Evolutionary conservation across 139 green algal species (phyloP).

Genomic region (Auxenochlorella pyrenoidosa): DNA sequence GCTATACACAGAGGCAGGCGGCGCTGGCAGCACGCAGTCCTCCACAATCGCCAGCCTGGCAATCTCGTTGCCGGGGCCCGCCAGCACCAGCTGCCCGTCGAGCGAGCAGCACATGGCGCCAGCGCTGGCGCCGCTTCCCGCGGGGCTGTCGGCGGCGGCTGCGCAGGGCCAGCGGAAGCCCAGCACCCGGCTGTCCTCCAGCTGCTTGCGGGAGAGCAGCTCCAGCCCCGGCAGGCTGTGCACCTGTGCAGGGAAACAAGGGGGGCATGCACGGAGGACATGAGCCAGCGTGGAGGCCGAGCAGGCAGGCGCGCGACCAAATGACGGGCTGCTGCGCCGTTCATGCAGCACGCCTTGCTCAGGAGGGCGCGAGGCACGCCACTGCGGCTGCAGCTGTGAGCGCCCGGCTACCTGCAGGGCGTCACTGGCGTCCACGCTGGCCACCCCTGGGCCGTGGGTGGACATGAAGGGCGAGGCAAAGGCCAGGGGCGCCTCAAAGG

Average conservation of each 20-base stretch:
- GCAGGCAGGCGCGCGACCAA: too few species aligned
- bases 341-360: too few species aligned
- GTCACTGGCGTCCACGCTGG: not conserved
- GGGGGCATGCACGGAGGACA: not conserved
- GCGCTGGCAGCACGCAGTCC: conserved; percentile 18
- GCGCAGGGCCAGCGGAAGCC: conserved; percentile 47
- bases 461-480: conserved; percentile 49
- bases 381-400: too few species aligned
- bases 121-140: not conserved
- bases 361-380: too few species aligned
- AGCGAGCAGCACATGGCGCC: conserved; percentile 22
- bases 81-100: conserved; percentile 55
- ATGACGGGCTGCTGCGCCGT: too few species aligned
- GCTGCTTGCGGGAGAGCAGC: conserved; percentile 21
- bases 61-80: conserved; percentile 32
- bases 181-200: conserved; percentile 32
- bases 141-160: not conserved
- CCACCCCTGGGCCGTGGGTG: conserved; percentile 46
- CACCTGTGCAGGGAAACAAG: conserved; percentile 40
- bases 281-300: too few species aligned
- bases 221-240: conserved; percentile 51
- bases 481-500: conserved; percentile 37
- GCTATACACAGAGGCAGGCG: conserved; percentile 36
- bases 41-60: conserved; percentile 42
- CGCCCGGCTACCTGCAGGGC: not conserved